These are phyloP conservation scores for Dipteronia dyeriana DNA, from an alignment of 345 rosid species.

Conservation along the genomic window DNA sequence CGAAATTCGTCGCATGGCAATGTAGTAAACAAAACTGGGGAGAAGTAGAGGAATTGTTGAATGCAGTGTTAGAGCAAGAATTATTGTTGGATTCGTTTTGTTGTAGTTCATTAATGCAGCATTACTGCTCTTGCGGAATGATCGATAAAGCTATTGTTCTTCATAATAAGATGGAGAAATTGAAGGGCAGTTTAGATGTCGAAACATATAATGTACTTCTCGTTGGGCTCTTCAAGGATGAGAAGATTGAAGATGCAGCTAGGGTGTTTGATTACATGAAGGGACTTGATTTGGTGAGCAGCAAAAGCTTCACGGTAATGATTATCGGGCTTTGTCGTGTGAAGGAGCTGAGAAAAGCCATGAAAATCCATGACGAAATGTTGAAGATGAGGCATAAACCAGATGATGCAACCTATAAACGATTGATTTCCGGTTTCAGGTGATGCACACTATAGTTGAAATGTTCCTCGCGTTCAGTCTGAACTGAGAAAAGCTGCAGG, in stretches of 20 bases:
- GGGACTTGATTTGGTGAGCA: conserved; percentile 33
- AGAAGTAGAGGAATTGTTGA: conserved; percentile 55
- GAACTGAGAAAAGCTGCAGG: neutral
- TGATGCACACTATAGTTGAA: neutral
- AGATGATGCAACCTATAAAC: conserved; percentile 52
- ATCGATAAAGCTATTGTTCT: conserved; percentile 52
- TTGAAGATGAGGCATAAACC: conserved; percentile 66
- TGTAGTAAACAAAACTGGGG: conserved; percentile 52
- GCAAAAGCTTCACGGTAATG: conserved; percentile 48
- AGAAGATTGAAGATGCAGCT: conserved; percentile 48
- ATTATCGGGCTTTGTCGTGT: conserved; percentile 50
- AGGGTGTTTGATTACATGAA: conserved; percentile 57
- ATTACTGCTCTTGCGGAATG: conserved; percentile 50
- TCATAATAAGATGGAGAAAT: conserved; percentile 47
- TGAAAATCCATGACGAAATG: conserved; percentile 76
- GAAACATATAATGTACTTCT: conserved; percentile 53
- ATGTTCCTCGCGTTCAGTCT: neutral
- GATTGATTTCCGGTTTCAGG: conserved; percentile 55
- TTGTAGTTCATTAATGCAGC: conserved; percentile 49
- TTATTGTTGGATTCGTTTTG: conserved; percentile 45
- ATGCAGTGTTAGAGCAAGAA: conserved; percentile 50
- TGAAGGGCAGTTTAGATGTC: conserved; percentile 51
- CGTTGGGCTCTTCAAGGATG: conserved; percentile 39
- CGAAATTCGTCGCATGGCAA: conserved; percentile 40
- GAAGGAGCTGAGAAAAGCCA: conserved; percentile 65